Conservation (phyloP, 345 rosid genomes). For the Anacardium occidentale region DNA sequence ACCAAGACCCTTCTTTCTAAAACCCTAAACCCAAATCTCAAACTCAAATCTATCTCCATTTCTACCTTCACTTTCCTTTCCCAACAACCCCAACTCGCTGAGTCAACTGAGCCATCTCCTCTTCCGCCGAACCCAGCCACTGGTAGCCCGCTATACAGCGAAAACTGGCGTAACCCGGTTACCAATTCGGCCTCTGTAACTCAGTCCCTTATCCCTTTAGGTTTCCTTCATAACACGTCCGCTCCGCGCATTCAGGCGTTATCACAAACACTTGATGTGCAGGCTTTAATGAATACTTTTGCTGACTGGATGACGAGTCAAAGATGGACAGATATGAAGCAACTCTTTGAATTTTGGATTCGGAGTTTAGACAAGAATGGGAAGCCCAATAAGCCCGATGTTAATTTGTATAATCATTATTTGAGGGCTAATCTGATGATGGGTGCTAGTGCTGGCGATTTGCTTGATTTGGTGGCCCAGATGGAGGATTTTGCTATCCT, state of each 20-base stretch:
- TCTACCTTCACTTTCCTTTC: constrained; percentile 62
- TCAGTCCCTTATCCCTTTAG: constrained; percentile 50
- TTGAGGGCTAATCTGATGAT: constrained; percentile 78
- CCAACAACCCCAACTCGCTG: constrained; percentile 70
- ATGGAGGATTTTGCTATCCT: constrained; percentile 63
- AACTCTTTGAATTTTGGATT: constrained; percentile 79
- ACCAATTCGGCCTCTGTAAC: constrained; percentile 24
- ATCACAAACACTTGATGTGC: constrained; percentile 45
- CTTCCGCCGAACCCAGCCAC: constrained; percentile 90
- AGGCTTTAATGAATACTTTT: constrained; percentile 51
- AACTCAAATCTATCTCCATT: constrained; percentile 55
- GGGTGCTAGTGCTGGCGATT: constrained; percentile 49
- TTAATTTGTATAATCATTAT: constrained; percentile 67
- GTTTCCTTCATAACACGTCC: constrained; percentile 33
- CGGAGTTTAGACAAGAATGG: constrained; percentile 71
- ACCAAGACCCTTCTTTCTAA: constrained; percentile 38
- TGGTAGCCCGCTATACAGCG: constrained; percentile 80
- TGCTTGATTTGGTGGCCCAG: constrained; percentile 68
- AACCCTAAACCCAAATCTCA: constrained; percentile 41
- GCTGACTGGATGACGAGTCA: constrained; percentile 80
- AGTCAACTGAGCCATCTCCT: constrained; percentile 38
- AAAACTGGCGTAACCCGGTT: constrained; percentile 75
- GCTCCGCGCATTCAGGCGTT: constrained; percentile 41
- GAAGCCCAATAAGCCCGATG: constrained; percentile 83
- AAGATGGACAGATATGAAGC: constrained; percentile 75